Evolutionary conservation across 352 stramenopile genomes (phyloP), one percentile per base, ranked within the genome.

Genomic region (Elongisporangium anandrum): DNA sequence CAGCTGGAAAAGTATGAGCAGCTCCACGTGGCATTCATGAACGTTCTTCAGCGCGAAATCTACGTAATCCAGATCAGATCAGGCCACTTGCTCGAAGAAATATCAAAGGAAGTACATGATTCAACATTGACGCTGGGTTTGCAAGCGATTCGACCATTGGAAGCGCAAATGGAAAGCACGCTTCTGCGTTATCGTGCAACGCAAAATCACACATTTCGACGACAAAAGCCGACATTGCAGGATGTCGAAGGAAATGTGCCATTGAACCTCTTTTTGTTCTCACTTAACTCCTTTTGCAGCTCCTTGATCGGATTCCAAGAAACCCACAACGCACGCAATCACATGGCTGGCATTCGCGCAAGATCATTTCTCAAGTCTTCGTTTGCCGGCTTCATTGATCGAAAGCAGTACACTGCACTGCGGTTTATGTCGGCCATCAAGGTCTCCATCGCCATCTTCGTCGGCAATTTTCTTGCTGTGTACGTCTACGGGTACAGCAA

Each of bases 241-340:
- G 79, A 91, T n/a, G 69, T 94, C 3, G 80, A 87, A 59, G 84
- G 79, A 16, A 93, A 93, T 51, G 75, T 91, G 0, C 81, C 84
- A 5, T 66, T 94, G 10, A 90, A 92, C 59, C 60, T 94, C 15
- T 94, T 94, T 59, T 60, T 92, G 3, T 94, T 92, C 57, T 92
- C 85, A 23, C 72, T 94, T 45, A 85, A 94, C 63, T 92, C 85
- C 21, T 88, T 92, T 45, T 94, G 85, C 64, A 79, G 77, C 47
- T 91, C 81, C 2, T 47, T 94, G 16, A 78, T 92, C 23, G 73
- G 85, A 50, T 93, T 86, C 58, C 73, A 90, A 66, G 69, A 77
- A 19, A 69, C 34, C 0, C 77, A 88, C 69, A 91, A 90, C 64
- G 65, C 68, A 24, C 90, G 87, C 59, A 65, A 76, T 41, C 81